phyloP scores from a whole-genome alignment of 345 rosid genomes.

The Boechera retrofracta region DNA sequence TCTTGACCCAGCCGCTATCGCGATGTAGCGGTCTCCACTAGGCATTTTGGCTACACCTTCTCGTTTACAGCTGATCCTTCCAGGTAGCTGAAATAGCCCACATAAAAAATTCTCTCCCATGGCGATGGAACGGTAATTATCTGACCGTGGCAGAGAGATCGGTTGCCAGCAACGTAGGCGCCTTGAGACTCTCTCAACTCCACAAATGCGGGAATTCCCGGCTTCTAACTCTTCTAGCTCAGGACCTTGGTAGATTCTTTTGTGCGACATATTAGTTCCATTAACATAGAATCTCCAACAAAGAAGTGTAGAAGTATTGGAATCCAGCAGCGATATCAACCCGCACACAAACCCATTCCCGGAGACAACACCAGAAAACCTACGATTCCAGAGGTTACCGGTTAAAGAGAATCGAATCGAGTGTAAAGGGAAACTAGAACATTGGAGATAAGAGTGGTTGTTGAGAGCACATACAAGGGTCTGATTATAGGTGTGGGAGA shows the following conservation, averaged over 20 bases:
- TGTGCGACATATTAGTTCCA: slow-evolving; percentile 31
- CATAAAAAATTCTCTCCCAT: slow-evolving; percentile 65
- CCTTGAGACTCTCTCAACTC: slow-evolving; percentile 48
- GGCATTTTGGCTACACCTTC: neutral
- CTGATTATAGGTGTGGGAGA: slow-evolving; percentile 52
- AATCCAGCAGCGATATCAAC: slow-evolving; percentile 32
- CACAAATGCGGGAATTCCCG: slow-evolving; percentile 59
- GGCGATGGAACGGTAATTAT: slow-evolving; percentile 44
- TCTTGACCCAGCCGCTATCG: slow-evolving; percentile 60
- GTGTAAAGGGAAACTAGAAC: slow-evolving; percentile 49
- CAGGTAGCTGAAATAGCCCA: slow-evolving; percentile 50
- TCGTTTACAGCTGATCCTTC: slow-evolving; percentile 41
- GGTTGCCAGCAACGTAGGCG: slow-evolving; percentile 66
- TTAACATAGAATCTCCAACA: slow-evolving; percentile 68
- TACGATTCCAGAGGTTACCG: neutral
- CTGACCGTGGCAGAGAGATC: neutral
- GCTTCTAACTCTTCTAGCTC: slow-evolving; percentile 55
- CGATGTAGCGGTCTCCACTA: slow-evolving; percentile 41
- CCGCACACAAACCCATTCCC: slow-evolving; percentile 73
- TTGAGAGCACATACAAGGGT: slow-evolving; percentile 62
- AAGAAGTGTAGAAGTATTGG: slow-evolving; percentile 46
- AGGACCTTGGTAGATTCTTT: slow-evolving; percentile 50
- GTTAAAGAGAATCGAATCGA: slow-evolving; percentile 38
- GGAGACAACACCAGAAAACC: slow-evolving; percentile 59
- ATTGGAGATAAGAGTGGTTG: slow-evolving; percentile 46